A percentile compares a stretch with the other conserved stretches of the same genome.
Evolutionary conservation across 371 early-diverging fungal species (phyloP).

Genomic region (Zopfochytrium polystomum): DNA sequence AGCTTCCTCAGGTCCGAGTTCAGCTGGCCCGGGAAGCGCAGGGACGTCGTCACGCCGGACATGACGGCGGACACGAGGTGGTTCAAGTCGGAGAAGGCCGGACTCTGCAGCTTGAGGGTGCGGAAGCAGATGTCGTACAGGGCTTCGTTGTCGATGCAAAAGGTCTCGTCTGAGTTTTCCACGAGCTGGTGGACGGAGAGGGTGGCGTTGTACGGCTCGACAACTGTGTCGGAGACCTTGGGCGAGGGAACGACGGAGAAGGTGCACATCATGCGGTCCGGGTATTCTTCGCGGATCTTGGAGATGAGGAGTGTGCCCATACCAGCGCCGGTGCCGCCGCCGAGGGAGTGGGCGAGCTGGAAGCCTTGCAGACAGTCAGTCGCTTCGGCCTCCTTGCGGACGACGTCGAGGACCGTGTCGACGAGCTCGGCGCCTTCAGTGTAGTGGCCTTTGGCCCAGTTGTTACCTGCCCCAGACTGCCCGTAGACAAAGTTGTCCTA

Average conservation of each 20-base stretch:
- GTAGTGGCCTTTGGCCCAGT: slow-evolving; percentile 97
- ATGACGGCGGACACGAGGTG: slow-evolving; percentile 89
- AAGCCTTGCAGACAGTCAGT: slow-evolving; percentile 93
- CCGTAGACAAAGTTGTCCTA: slow-evolving; percentile 92
- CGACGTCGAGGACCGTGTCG: slow-evolving; percentile 83
- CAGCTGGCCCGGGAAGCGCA: slow-evolving; percentile 99
- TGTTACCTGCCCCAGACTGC: slow-evolving; percentile 93
- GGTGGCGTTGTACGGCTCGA: slow-evolving; percentile 99
- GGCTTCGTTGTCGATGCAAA: slow-evolving; percentile 99
- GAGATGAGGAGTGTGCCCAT: slow-evolving; percentile 87
- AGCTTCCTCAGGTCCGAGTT: slow-evolving; percentile 98
- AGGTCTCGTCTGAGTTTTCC: slow-evolving; percentile 97
- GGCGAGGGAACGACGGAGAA: slow-evolving; percentile 97
- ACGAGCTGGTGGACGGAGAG: slow-evolving; percentile 95
- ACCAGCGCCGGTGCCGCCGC: slow-evolving; percentile 93
- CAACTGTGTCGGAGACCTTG: slow-evolving; percentile 81
- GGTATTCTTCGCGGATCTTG: slow-evolving; percentile 94
- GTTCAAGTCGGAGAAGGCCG: slow-evolving; percentile 84
- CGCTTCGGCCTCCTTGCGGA: slow-evolving; percentile 87
- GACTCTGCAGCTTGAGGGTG: slow-evolving; percentile 81
- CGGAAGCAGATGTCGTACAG: slow-evolving; percentile 93
- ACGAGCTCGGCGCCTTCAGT: slow-evolving; percentile 95
- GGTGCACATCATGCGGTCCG: slow-evolving; percentile 94
- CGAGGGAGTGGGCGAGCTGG: slow-evolving; percentile 92
- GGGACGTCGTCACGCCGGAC: slow-evolving; percentile 95